Percentiles rank a stretch among this genome's conserved stretches.
phyloP scores from a whole-genome alignment of 352 stramenopile genomes.

The Pythium dissimile region DNA sequence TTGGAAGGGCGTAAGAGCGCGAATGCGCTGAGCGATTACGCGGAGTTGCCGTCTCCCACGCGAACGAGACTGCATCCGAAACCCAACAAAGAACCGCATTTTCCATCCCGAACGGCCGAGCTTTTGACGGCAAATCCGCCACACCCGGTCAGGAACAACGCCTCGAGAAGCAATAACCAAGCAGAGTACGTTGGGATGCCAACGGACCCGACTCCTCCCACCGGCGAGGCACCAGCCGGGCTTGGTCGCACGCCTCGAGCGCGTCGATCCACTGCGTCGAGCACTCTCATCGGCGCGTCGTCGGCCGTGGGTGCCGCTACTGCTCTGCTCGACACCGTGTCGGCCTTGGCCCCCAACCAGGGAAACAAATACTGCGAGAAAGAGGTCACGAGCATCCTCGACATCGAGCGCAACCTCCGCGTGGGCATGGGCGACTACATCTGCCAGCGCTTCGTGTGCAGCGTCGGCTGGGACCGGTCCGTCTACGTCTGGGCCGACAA shows the following conservation, averaged over 20 bases:
- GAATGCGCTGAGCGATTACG: constrained; percentile 30
- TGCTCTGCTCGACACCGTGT: constrained; percentile 4
- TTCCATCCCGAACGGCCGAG: background rate
- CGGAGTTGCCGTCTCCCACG: constrained; percentile 52
- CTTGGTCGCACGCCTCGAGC: constrained; percentile 1
- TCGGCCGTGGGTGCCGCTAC: background rate
- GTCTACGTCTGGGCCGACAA: constrained; percentile 86
- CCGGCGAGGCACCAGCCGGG: background rate
- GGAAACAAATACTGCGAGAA: constrained; percentile 57
- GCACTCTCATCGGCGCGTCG: background rate
- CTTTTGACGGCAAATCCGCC: too few relatives aligned
- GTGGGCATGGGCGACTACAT: constrained; percentile 83
- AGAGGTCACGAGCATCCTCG: constrained; percentile 78
- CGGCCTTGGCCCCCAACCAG: constrained; percentile 1
- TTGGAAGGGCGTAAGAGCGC: constrained; percentile 38
- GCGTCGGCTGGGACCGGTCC: constrained; percentile 77
- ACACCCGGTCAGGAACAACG: too few relatives aligned
- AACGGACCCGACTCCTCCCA: constrained; percentile 1
- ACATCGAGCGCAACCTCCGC: constrained; percentile 73
- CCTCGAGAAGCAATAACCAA: background rate
- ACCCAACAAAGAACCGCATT: background rate
- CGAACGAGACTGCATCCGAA: constrained; percentile 26
- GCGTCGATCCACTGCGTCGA: background rate
- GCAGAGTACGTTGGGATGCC: background rate
- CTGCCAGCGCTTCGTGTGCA: constrained; percentile 79